phyloP scores from a whole-genome alignment of 1,284 basidiomycete genomes.

The Marasmius tenuissimus region DNA sequence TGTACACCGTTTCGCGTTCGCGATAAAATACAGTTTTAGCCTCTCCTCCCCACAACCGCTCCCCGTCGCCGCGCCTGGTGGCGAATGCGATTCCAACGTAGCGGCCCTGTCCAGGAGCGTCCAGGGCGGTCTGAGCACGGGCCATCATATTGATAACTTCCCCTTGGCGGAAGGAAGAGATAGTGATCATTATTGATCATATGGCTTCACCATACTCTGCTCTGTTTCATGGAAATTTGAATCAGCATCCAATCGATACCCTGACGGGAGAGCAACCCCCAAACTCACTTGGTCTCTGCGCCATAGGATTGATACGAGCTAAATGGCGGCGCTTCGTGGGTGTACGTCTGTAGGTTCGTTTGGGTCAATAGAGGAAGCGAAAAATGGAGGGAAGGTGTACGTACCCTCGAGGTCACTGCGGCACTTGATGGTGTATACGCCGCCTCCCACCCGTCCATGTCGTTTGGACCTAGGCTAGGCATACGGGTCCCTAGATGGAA shows the following conservation, averaged over 20 bases:
- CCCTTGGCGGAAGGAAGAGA: too few species aligned
- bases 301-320: background rate
- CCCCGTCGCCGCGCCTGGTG: too few species aligned
- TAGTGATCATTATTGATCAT: background rate
- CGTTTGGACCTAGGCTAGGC: slow-evolving; percentile 20
- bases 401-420: background rate
- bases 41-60: too few species aligned
- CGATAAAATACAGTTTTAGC: too few species aligned
- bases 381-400: background rate
- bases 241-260: background rate
- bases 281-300: background rate
- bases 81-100: too few species aligned
- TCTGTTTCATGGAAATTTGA: background rate
- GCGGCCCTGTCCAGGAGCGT: too few species aligned
- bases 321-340: background rate
- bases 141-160: too few species aligned
- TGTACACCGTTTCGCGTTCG: too few species aligned
- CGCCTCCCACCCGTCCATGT: slow-evolving; percentile 13
- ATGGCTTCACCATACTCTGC: background rate
- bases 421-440: slow-evolving; percentile 3
- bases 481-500: slow-evolving; percentile 45
- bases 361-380: background rate
- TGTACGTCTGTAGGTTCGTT: background rate
- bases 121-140: too few species aligned
- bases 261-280: background rate